Conservation (phyloP, 2,329 filamentous ascomycete species). For the Hypoxylon sp. region DNA sequence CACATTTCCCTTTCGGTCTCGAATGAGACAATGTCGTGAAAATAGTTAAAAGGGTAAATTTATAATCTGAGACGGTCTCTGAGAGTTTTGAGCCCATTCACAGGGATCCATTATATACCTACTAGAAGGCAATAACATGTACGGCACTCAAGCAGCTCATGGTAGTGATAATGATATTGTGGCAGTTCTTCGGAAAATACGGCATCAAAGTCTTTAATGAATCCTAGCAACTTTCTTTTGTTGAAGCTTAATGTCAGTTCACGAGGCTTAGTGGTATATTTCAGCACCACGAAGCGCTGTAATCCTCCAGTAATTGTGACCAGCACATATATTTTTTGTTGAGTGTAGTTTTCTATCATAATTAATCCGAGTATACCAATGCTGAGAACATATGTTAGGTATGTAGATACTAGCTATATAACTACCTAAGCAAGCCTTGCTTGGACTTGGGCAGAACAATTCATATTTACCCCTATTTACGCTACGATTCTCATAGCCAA, state of each 20-base stretch:
- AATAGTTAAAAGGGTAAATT: no score
- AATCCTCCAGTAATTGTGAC: neutral
- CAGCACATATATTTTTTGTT: neutral
- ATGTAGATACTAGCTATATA: no score
- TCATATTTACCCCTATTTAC: neutral
- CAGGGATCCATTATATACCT: neutral
- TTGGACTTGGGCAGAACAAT: neutral
- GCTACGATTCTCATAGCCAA: neutral
- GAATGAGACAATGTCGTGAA: neutral
- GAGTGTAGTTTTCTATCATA: neutral
- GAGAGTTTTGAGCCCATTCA: neutral
- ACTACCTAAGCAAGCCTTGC: neutral
- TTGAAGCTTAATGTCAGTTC: neutral
- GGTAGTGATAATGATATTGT: neutral
- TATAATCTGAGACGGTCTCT: neutral
- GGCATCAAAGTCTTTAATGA: neutral
- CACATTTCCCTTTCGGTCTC: neutral
- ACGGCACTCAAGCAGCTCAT: neutral
- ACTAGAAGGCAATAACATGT: neutral
- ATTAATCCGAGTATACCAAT: neutral
- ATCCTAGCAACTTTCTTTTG: neutral
- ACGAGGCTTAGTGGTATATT: neutral
- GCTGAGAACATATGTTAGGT: no score
- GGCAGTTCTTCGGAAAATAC: neutral
- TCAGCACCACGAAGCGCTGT: neutral